phyloP scores from a whole-genome alignment of 192 early-diverging fungal genomes.

The Coemansia brasiliensis region DNA sequence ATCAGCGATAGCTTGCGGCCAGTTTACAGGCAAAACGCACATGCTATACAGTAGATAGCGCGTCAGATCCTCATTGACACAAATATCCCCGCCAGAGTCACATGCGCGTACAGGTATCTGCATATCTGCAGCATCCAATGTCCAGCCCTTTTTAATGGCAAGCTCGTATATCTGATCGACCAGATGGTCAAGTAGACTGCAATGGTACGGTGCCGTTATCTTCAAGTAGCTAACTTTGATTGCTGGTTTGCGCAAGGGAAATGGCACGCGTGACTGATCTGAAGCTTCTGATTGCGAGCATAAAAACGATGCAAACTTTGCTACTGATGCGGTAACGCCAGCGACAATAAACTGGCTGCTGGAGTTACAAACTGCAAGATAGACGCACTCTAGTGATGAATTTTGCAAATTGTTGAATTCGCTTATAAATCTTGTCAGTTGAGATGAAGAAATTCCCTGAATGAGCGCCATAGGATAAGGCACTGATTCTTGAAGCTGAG shows the following conservation, averaged over 20 bases:
- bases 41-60: conserved; percentile 64
- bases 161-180: neutral
- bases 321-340: conserved; percentile 7
- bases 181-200: conserved; percentile 6
- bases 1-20: conserved; percentile 60
- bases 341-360: conserved; percentile 23
- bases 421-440: conserved; percentile 9
- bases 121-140: conserved; percentile 15
- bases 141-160: conserved; percentile 28
- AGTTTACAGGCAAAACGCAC: conserved; percentile 64
- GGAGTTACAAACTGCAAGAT: conserved; percentile 28
- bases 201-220: conserved; percentile 81
- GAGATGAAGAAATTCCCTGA: conserved; percentile 9
- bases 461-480: conserved; percentile 31
- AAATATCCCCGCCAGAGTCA: conserved; percentile 79
- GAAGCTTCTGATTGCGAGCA: conserved; percentile 1
- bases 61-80: conserved; percentile 60
- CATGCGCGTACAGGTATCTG: conserved; percentile 71
- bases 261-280: conserved; percentile 71
- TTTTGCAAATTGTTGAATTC: conserved; percentile 16
- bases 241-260: conserved; percentile 75
- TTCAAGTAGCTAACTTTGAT: conserved; percentile 78
- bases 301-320: conserved; percentile 9
- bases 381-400: conserved; percentile 2
- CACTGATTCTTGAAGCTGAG: neutral